Conservation (phyloP, 192 early-diverging fungal genomes). For the Piromyces sp. region DNA sequence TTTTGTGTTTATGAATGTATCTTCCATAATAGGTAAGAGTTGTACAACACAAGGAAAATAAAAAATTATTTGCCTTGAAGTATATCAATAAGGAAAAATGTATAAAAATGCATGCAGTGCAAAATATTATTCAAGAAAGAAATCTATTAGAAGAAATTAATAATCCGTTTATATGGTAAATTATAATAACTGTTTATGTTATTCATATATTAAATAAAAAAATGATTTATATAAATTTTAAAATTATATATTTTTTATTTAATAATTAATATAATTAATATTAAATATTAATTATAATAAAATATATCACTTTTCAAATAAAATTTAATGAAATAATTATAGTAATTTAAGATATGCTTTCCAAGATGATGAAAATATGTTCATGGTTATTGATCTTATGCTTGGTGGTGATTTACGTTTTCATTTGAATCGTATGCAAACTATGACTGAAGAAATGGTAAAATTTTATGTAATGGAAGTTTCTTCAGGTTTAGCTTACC, state of each 20-base stretch:
- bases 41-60: constrained; percentile 68
- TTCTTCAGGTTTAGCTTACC: constrained; percentile 14
- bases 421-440: constrained; percentile 24
- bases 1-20: background rate
- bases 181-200: no score
- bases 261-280: no score
- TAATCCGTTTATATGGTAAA: constrained; percentile 40
- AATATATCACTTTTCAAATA: no score
- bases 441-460: constrained; percentile 19
- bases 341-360: constrained; percentile 89
- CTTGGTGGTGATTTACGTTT: constrained; percentile 85
- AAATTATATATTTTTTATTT: no score
- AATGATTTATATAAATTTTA: no score
- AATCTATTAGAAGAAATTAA: constrained; percentile 72
- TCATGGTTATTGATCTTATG: constrained; percentile 90
- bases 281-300: no score
- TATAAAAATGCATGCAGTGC: constrained; percentile 65
- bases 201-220: no score
- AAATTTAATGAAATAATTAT: no score
- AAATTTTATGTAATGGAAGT: constrained; percentile 23
- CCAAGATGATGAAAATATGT: constrained; percentile 84
- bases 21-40: constrained; percentile 51
- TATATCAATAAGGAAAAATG: constrained; percentile 90
- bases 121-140: constrained; percentile 83
- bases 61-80: constrained; percentile 74